phyloP scores from a whole-genome alignment of 495 filamentous ascomycete genomes.

The Bryoglossum gracile region DNA sequence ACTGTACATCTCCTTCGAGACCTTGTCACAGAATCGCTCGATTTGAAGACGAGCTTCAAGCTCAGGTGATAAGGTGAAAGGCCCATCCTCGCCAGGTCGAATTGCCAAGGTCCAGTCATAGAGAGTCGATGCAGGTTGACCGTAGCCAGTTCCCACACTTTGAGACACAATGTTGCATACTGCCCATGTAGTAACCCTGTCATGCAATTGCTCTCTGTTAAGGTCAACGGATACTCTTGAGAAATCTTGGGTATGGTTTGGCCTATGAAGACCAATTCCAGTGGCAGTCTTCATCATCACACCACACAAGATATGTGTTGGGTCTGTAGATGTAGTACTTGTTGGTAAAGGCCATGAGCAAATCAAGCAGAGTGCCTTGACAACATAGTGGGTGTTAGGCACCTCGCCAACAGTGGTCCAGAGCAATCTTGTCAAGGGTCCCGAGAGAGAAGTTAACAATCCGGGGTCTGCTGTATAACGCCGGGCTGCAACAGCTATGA shows the following conservation, averaged over 20 bases:
- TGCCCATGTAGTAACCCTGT: conserved; percentile 85
- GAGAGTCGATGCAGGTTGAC: conserved; percentile 78
- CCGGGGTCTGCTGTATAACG: conserved; percentile 59
- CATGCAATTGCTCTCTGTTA: conserved; percentile 75
- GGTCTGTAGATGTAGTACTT: conserved; percentile 77
- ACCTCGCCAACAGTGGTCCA: conserved; percentile 79
- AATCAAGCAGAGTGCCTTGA: conserved; percentile 81
- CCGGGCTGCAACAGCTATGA: conserved; percentile 73
- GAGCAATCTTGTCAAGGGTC: conserved; percentile 64
- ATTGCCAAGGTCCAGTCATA: conserved; percentile 80
- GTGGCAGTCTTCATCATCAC: conserved; percentile 92
- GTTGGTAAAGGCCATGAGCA: conserved; percentile 90
- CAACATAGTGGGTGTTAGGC: conserved; percentile 80
- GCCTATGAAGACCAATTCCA: conserved; percentile 83
- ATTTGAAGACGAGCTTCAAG: conserved; percentile 66
- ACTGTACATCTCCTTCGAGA: conserved; percentile 79
- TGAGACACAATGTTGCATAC: conserved; percentile 92
- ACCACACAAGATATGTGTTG: conserved; percentile 83
- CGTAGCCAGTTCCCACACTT: conserved; percentile 82
- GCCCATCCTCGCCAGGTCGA: conserved; percentile 53
- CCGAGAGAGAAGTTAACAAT: conserved; percentile 62
- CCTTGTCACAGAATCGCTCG: conserved; percentile 76
- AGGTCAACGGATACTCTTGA: conserved; percentile 74
- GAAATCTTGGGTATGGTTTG: conserved; percentile 87
- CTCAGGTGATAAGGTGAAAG: conserved; percentile 59